Evolutionary conservation across 2,329 filamentous ascomycete species (phyloP), one percentile per base, ranked within the genome.

Genomic region (Aspergillus versicolor): DNA sequence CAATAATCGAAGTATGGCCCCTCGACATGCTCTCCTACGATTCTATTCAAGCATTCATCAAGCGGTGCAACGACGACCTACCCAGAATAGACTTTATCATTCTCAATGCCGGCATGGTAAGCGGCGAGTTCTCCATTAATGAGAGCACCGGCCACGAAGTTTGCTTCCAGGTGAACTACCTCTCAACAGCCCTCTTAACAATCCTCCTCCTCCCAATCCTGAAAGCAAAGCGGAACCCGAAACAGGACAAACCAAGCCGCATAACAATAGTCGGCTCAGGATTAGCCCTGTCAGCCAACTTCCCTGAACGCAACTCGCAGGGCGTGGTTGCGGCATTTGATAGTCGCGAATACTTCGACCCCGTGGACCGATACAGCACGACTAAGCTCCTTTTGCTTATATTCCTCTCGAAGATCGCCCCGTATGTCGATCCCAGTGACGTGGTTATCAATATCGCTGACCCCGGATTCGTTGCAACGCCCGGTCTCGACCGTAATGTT

Each of bases 111-210:
- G 45, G 45, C 3, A 34, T 38, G 5, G 1, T 22, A 6, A 17
- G 9, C 2, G 30, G 13, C 12, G 13, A 11, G 11, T 48, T 48
- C 13, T 9, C 15, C 3, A 21, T 15, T 0, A 15, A 37, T 17
- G 9, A 19, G 3, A 47, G n/a, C 2, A 64, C 63, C 0, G 50
- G 50, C 1, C 59, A 63, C 21, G 52, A 67, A 21, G 56, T 56
- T 8, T 77, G 70, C 1, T 70, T 77, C 3, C 74, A 78, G 54
- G 75, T 80, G 58, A 65, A 70, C 15, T 70, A 65, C 13, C 57
- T 80, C 19, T 68, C 62, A 49, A 70, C 63, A 4, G 66, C 54
- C 34, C 54, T 65, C 43, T 63, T 60, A n/a, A 45, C 52, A n/a
- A 52, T 65, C 32, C 58, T 69, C 2, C 45, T 68, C 2, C 52